Evolutionary conservation across 2,329 filamentous ascomycete genomes (phyloP), one percentile per base, ranked within the genome.

Genomic region (Penicillium hesseltinei): DNA sequence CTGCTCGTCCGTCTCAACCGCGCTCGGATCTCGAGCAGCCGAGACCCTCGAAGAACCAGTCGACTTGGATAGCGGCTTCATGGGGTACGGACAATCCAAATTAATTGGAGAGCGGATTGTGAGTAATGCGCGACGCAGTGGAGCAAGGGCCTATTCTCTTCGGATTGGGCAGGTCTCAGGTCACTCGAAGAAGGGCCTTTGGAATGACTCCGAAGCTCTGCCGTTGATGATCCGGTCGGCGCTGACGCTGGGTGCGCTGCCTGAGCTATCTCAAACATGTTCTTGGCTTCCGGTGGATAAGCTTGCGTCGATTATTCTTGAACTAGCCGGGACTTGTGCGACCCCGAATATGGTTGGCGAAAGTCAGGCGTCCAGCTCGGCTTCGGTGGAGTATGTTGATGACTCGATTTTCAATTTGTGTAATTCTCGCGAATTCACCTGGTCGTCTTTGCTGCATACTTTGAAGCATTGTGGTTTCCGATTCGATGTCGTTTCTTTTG

Each of bases 1-100:
- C 67, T 83, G 81, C 68, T 83, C 80, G 1, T 82, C 80, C 0
- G 75, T 81, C 3, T 79, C 80, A 15, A 78, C 75, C 10, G 74
- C 75, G 2, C 56, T 68, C 4, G 52, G 31, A 0, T 54, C 56
- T 3, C 21, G 25, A 7, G 46, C 40, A 19, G 58, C 25, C n/a
- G 51, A 49, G 5, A 59, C 67, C 33, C 45, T 45, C 5, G 69
- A 71, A 50, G 40, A 39, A 2, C 61, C 66, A 0, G 46, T 58
- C 4, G 54, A 61, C 10, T 54, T 66, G 0, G 25, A 45, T 5
- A 54, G 38, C 25, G 69, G 67, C 0, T 63, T 68, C 4, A 69
- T 72, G 67, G 71, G 71, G 4, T 73, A 74, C 36, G 71, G 68
- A 0, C 70, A 65, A 10, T 73, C 71, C 2, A 74, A 73, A 45